Percentiles rank a stretch among this genome's conserved stretches.
phyloP scores from a whole-genome alignment of 2,329 filamentous ascomycete genomes.

The Dothistroma pini region DNA sequence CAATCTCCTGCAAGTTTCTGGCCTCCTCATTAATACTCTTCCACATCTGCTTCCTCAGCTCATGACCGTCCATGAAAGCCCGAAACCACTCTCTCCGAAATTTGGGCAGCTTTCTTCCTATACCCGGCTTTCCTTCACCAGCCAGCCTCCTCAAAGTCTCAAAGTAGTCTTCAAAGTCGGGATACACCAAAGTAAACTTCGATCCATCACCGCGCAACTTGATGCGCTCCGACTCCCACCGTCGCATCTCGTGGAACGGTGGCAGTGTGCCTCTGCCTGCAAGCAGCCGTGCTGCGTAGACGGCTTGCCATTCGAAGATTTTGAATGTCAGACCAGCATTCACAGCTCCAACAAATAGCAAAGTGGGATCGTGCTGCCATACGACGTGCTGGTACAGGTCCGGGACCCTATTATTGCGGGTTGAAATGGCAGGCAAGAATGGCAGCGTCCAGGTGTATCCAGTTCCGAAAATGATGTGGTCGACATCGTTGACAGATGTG shows the following conservation, averaged over 20 bases:
- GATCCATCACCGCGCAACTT: conserved; percentile 53
- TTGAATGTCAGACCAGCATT: conserved; percentile 61
- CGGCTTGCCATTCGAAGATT: conserved; percentile 66
- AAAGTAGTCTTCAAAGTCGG: conserved; percentile 64
- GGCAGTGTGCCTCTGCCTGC: conserved; percentile 55
- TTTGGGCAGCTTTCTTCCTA: conserved; percentile 1
- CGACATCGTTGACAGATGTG: conserved; percentile 50
- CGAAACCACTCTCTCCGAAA: conserved; percentile 13
- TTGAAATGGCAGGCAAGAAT: conserved; percentile 52
- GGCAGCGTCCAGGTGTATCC: conserved; percentile 63
- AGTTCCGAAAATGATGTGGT: conserved; percentile 63
- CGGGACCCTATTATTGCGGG: conserved; percentile 55
- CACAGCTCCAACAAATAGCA: conserved; percentile 59
- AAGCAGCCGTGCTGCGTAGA: conserved; percentile 57
- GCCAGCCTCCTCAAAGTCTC: conserved; percentile 52
- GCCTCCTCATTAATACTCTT: conserved; percentile 9
- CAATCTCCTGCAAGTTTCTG: no score
- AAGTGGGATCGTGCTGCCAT: conserved; percentile 51
- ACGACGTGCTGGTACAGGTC: conserved; percentile 58
- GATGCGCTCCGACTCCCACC: conserved; percentile 58
- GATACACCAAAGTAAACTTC: conserved; percentile 55
- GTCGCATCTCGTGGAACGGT: conserved; percentile 45
- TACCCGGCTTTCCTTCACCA: conserved; percentile 36
- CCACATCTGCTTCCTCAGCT: conserved; percentile 14
- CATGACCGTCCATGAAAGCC: conserved; percentile 12